These are phyloP conservation scores for Aspergillus intermedius DNA, from an alignment of 2,329 filamentous ascomycete genomes.

Conservation along the genomic window DNA sequence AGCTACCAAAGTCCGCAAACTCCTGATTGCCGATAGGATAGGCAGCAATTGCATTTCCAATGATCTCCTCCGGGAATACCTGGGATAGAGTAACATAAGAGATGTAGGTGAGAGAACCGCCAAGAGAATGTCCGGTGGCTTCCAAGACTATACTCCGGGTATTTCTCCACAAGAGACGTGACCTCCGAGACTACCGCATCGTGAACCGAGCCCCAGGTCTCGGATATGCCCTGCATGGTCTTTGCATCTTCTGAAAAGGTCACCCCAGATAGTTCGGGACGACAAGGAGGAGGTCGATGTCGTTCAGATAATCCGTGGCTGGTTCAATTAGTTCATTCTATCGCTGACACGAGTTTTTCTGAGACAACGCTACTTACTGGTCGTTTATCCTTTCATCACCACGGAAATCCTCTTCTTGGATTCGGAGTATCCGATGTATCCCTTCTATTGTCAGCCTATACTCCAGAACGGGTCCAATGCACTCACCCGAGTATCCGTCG, in stretches of 20 bases:
- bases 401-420: constrained; percentile 21
- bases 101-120: constrained; percentile 25
- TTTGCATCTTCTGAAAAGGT: constrained; percentile 20
- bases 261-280: constrained; percentile 21
- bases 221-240: constrained; percentile 23
- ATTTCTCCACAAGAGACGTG: constrained; percentile 16
- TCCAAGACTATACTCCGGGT: constrained; percentile 25
- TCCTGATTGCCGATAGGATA: constrained; percentile 26
- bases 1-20: constrained; percentile 18
- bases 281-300: constrained; percentile 18
- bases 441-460: constrained; percentile 7
- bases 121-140: constrained; percentile 25
- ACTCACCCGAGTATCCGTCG: constrained; percentile 18
- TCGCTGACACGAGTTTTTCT: not conserved
- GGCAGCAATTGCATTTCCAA: constrained; percentile 25
- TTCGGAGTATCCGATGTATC: constrained; percentile 22
- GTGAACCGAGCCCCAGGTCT: constrained; percentile 24
- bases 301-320: constrained; percentile 19
- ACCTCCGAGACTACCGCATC: constrained; percentile 23
- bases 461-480: not conserved
- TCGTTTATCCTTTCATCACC: constrained; percentile 26
- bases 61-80: constrained; percentile 24
- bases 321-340: not conserved
- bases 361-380: constrained; percentile 7
- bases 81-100: constrained; percentile 26